These are phyloP conservation scores for Cytospora piceicola DNA, from an alignment of 2,329 filamentous ascomycete species.

Conservation along the genomic window DNA sequence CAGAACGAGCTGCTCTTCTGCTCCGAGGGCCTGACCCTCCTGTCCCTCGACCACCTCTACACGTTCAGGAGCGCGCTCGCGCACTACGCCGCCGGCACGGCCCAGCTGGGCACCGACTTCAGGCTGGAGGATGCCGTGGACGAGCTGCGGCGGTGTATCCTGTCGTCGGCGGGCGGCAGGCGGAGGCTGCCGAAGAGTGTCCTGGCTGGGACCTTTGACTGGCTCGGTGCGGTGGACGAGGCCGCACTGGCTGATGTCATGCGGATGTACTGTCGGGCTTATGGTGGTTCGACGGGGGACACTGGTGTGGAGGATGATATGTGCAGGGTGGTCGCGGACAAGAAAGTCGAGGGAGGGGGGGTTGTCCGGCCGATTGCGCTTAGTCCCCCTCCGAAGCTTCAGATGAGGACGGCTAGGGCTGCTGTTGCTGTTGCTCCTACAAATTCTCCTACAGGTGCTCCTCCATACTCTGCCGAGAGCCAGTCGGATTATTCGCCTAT, in stretches of 20 bases:
- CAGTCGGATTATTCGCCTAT: slow-evolving; percentile 6
- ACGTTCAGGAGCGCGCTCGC: slow-evolving; percentile 65
- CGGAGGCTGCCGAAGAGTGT: slow-evolving; percentile 54
- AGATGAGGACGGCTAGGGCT: neutral
- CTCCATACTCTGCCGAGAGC: neutral
- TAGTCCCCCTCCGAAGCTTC: slow-evolving; percentile 11
- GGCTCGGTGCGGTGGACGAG: slow-evolving; percentile 54
- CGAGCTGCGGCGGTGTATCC: slow-evolving; percentile 62
- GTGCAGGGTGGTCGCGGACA: neutral
- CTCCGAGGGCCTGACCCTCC: slow-evolving; percentile 60
- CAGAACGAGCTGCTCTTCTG: slow-evolving; percentile 67
- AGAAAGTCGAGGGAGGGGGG: neutral
- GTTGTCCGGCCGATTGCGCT: neutral
- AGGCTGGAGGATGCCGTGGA: slow-evolving; percentile 65
- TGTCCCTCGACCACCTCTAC: slow-evolving; percentile 66
- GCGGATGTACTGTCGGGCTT: slow-evolving; percentile 59
- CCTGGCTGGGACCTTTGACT: slow-evolving; percentile 59
- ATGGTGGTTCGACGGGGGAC: slow-evolving; percentile 54
- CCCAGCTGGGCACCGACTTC: slow-evolving; percentile 39
- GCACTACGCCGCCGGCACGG: slow-evolving; percentile 53
- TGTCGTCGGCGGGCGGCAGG: slow-evolving; percentile 51
- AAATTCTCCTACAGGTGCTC: neutral
- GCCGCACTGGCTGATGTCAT: slow-evolving; percentile 58
- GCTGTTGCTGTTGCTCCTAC: neutral
- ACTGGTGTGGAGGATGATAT: slow-evolving; percentile 51